These are phyloP conservation scores for Torulaspora pretoriensis DNA, from an alignment of 1,139 yeast genomes.

Conservation along the genomic window DNA sequence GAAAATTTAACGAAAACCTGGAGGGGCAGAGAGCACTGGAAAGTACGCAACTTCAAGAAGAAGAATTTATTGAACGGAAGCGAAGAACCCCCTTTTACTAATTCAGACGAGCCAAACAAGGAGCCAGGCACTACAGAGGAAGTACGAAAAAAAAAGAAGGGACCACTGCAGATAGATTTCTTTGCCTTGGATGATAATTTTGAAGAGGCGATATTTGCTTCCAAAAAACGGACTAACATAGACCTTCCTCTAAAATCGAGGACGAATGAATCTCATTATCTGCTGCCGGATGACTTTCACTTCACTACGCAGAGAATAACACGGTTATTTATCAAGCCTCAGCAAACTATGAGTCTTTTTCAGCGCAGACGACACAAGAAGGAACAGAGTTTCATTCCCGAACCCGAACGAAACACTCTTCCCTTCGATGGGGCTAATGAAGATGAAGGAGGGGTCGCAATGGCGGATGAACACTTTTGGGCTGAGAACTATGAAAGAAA, in stretches of 20 bases:
- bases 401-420: neutral
- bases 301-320: slow-evolving; percentile 68
- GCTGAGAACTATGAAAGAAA: slow-evolving; percentile 58
- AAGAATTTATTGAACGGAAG: slow-evolving; percentile 18
- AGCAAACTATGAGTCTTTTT: slow-evolving; percentile 38
- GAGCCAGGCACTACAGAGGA: slow-evolving; percentile 38
- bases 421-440: slow-evolving; percentile 8
- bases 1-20: slow-evolving; percentile 64
- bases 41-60: slow-evolving; percentile 57
- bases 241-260: slow-evolving; percentile 45
- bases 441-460: slow-evolving; percentile 18
- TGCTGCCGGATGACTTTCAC: slow-evolving; percentile 71
- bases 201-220: slow-evolving; percentile 46
- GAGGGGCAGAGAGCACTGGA: slow-evolving; percentile 97
- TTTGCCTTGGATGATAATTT: slow-evolving; percentile 38
- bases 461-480: slow-evolving; percentile 70
- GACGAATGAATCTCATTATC: slow-evolving; percentile 41
- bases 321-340: slow-evolving; percentile 66
- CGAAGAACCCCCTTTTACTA: slow-evolving; percentile 16
- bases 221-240: slow-evolving; percentile 42
- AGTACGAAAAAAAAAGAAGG: slow-evolving; percentile 39
- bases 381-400: neutral
- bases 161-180: slow-evolving; percentile 48
- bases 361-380: slow-evolving; percentile 17
- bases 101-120: slow-evolving; percentile 37